Conservation (phyloP, 352 stramenopile genomes). For the Phytophthora pini region DNA sequence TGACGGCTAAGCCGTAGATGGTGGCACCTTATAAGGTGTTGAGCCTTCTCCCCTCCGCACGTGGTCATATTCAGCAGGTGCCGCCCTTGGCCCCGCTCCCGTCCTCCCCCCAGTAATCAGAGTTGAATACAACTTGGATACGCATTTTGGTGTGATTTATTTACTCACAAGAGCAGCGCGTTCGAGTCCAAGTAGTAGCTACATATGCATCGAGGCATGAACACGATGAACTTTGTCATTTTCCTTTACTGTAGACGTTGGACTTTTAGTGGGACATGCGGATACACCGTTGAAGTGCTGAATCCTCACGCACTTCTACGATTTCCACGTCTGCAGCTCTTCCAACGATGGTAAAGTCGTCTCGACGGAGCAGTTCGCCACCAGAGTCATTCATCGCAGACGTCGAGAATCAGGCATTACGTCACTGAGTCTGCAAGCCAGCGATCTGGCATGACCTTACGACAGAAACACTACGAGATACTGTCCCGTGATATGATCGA, state of each 20-base stretch:
- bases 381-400: too few relatives aligned
- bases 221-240: constrained; percentile 8
- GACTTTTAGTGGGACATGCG: constrained; percentile 1
- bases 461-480: neutral
- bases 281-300: constrained; percentile 13
- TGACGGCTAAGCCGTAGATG: constrained; percentile 40
- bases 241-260: neutral
- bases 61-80: constrained; percentile 28
- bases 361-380: too few relatives aligned
- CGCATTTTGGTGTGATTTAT: constrained; percentile 34
- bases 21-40: constrained; percentile 25
- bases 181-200: constrained; percentile 16
- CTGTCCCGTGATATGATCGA: constrained; percentile 7
- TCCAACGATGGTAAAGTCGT: too few relatives aligned
- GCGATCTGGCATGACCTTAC: neutral
- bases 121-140: constrained; percentile 40
- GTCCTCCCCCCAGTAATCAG: constrained; percentile 27
- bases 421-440: too few relatives aligned
- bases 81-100: constrained; percentile 17
- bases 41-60: constrained; percentile 21
- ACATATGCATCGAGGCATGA: constrained; percentile 14
- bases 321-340: too few relatives aligned
- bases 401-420: too few relatives aligned
- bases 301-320: constrained; percentile 1
- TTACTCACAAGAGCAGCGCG: constrained; percentile 23